These are phyloP conservation scores for Hymenoscyphus occultus DNA, from an alignment of 2,329 filamentous ascomycete species.

Conservation along the genomic window DNA sequence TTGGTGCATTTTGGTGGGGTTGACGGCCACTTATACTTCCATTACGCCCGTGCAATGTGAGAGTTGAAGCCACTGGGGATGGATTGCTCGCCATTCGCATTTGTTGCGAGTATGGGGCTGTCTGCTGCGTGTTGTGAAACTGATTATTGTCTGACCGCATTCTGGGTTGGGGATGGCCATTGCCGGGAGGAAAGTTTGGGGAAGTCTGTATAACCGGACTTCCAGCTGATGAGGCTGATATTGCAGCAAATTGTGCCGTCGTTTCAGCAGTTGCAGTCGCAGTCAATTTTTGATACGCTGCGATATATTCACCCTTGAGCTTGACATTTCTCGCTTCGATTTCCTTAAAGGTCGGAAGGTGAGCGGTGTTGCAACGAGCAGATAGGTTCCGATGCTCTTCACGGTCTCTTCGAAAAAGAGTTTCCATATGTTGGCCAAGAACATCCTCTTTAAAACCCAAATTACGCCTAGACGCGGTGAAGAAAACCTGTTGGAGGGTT, in stretches of 20 bases:
- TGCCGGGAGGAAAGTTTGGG: constrained; percentile 12
- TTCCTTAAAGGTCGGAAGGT: constrained; percentile 31
- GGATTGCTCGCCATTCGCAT: constrained; percentile 7
- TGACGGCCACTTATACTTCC: constrained; percentile 14
- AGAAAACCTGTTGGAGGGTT: constrained; percentile 53
- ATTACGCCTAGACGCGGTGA: constrained; percentile 49
- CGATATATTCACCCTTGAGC: constrained; percentile 24
- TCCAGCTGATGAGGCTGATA: neutral
- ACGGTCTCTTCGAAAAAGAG: constrained; percentile 40
- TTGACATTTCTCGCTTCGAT: constrained; percentile 26
- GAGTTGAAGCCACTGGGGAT: constrained; percentile 16
- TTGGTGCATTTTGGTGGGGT: constrained; percentile 22
- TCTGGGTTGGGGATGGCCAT: constrained; percentile 8
- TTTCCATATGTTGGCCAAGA: constrained; percentile 37
- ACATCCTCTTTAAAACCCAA: constrained; percentile 41
- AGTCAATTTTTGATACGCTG: neutral
- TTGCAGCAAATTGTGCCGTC: neutral
- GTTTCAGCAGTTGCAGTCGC: neutral
- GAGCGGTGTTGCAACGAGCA: constrained; percentile 27
- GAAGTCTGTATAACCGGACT: neutral
- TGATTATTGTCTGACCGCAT: neutral
- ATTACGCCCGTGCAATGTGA: constrained; percentile 10
- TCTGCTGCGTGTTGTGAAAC: constrained; percentile 6
- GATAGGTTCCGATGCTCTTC: constrained; percentile 33
- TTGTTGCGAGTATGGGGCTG: neutral